These are phyloP conservation scores for Trichoderma erinaceum DNA, from an alignment of 495 filamentous ascomycete genomes.

Conservation along the genomic window DNA sequence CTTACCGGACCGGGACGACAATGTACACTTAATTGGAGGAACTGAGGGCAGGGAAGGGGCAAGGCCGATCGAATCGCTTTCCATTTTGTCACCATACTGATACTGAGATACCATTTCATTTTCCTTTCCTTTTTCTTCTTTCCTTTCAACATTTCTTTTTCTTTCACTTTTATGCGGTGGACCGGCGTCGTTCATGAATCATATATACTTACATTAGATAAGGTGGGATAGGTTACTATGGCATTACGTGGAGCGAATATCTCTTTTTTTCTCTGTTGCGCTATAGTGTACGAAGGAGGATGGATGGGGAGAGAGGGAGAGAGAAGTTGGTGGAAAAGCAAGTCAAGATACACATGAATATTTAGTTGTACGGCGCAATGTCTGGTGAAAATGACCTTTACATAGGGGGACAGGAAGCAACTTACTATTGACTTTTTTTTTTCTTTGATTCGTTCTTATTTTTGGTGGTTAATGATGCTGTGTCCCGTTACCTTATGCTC, in stretches of 20 bases:
- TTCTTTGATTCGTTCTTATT: background rate
- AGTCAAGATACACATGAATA: background rate
- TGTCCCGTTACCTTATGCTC: background rate
- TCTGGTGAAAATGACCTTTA: conserved; percentile 10
- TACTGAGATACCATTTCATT: conserved; percentile 3
- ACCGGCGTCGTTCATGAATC: conserved; percentile 8
- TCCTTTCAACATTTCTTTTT: background rate
- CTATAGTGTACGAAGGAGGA: background rate
- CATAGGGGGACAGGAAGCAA: background rate
- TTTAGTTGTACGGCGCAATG: background rate
- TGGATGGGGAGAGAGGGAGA: background rate
- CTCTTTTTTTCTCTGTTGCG: background rate
- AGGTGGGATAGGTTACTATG: background rate
- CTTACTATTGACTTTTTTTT: background rate
- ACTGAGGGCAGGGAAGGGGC: background rate
- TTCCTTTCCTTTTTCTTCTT: background rate
- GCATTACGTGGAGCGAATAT: conserved; percentile 5
- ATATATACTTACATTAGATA: background rate
- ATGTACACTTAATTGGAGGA: conserved; percentile 2
- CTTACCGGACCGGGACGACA: conserved; percentile 7
- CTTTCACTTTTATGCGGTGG: background rate
- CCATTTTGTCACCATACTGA: conserved; percentile 6
- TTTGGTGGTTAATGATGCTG: background rate
- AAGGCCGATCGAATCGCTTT: background rate
- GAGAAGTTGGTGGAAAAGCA: background rate